Evolutionary conservation across 208 protist genomes (phyloP).

Genomic region (Herpetomonas muscarum): DNA sequence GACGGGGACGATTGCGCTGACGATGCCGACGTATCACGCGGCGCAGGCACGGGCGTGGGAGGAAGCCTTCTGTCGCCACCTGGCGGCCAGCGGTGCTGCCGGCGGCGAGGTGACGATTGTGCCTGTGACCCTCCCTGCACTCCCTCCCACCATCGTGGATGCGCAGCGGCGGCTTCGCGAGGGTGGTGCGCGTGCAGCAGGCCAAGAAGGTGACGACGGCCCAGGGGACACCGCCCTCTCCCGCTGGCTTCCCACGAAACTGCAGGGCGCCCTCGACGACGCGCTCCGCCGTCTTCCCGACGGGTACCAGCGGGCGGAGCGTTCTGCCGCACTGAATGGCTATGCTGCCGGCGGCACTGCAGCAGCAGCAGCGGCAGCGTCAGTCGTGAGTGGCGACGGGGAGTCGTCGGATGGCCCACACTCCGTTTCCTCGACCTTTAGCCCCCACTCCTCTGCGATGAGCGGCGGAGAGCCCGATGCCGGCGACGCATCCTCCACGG

Average conservation of each 20-base stretch:
- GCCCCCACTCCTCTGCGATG: too few relatives aligned
- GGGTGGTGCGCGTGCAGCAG: conserved; percentile 13
- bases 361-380: neutral
- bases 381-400: neutral
- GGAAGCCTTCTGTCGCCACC: conserved; percentile 5
- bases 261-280: conserved; percentile 12
- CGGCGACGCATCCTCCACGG: too few relatives aligned
- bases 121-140: conserved; percentile 23
- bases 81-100: too few relatives aligned
- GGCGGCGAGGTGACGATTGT: conserved; percentile 21
- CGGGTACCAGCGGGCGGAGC: conserved; percentile 1
- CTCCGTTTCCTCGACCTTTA: too few relatives aligned
- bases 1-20: conserved; percentile 14
- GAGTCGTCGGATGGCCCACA: too few relatives aligned
- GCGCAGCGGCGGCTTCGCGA: conserved; percentile 29
- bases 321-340: conserved; percentile 8
- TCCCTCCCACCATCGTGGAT: conserved; percentile 25
- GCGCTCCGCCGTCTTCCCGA: conserved; percentile 14
- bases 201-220: too few relatives aligned
- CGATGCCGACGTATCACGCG: conserved; percentile 35
- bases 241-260: too few relatives aligned
- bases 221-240: too few relatives aligned
- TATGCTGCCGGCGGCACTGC: neutral
- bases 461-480: too few relatives aligned
- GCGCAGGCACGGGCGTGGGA: conserved; percentile 24